Base-by-base conservation (phyloP, 768 basidiomycete species). In the Suillus bovinus region DNA sequence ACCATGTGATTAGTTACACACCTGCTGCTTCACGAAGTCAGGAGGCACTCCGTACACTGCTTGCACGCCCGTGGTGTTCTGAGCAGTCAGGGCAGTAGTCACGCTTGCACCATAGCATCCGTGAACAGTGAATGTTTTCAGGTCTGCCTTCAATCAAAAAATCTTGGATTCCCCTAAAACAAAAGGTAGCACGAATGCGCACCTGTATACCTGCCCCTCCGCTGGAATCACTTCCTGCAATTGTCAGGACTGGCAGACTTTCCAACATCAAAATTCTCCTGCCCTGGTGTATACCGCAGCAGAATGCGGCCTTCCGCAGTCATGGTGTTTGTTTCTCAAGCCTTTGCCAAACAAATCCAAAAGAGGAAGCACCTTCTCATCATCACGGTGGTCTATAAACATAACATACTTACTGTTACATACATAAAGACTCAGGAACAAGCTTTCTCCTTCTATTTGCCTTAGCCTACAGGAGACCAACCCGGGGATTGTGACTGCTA, bases 171-270 rank as follows among this genome's bases (percentile, higher is more conserved):
- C 39, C 31, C 22, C 11, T 44, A 46, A 46, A 20, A 41, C 46
- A 17, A 29, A 53, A n/a, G 53, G 22, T 55, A 54, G 36, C 17
- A 39, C 17, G 59, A 17, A 46, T 34, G 47, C 76, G 66, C 64
- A 89, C 92, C 79, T 96, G 94, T 29, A 97, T 93, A 0, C 94
- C 95, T 34, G 94, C 94, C 1, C 94, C 94, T 27, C 92, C 93
- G 34, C 90, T 84, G 2, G 88, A 85, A 69, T 96, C 94, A 16
- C 91, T 86, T 9, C 93, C 89, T 22, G 91, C 90, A 9, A 93
- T 91, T 0, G 90, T 89, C 60, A 93, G 70, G 1, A 90, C 78
- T 1, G 80, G 72, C 2, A 76, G 78, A 4, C 62, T 39, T 59
- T 36, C 38, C 2, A 39, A 17, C 11, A 6, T 13, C 24, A 56